Evolutionary conservation across 139 green algal genomes (phyloP), one percentile per base, ranked within the genome.

Genomic region (Asterochloris erici): DNA sequence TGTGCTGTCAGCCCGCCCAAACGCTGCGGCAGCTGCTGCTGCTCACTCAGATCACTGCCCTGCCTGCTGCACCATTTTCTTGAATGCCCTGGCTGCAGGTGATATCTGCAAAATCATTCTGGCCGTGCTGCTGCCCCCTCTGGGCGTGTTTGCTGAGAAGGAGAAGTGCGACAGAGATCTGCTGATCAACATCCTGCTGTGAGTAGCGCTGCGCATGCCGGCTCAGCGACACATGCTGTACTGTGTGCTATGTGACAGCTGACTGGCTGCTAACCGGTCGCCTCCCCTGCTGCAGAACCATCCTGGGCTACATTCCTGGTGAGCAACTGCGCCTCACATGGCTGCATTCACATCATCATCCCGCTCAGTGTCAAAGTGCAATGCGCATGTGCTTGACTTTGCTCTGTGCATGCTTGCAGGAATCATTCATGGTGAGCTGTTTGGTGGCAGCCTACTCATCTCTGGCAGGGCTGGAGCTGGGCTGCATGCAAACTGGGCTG

Each of bases 221-320:
- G 19, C 66, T 73, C 23, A 26, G 21, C 66, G 23, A 24, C 66
- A 73, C 66, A 73, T 12, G 23, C 66, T 73, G 19, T 21, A 21
- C 19, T 24, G 21, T 24, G 6, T 73, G 66, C 66, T 73, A 9
- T 73, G 66, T 73, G 66, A 17, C 15, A 73, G 66, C 66, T 73
- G 66, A 26, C 21, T 24, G 23, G 66, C 21, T 73, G 66, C 23
- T 73, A 9, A 73, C 9, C 9, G 23, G 23, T 73, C 9, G 66
- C 66, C 23, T 73, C 21, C 23, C 9, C 4, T 54, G 38, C 38
- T 54, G 38, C 38, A 54, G 38, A 73, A 82, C 78, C 10, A 12
- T 74, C 26, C 78, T 82, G 47, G 78, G 78, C 11, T 82, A 74
- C 63, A 82, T 82, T 82, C 78, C 78, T 74, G 78, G 78, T 82